Evolutionary conservation across 2,329 filamentous ascomycete species (phyloP).

Genomic region (Botrytis cinerea): DNA sequence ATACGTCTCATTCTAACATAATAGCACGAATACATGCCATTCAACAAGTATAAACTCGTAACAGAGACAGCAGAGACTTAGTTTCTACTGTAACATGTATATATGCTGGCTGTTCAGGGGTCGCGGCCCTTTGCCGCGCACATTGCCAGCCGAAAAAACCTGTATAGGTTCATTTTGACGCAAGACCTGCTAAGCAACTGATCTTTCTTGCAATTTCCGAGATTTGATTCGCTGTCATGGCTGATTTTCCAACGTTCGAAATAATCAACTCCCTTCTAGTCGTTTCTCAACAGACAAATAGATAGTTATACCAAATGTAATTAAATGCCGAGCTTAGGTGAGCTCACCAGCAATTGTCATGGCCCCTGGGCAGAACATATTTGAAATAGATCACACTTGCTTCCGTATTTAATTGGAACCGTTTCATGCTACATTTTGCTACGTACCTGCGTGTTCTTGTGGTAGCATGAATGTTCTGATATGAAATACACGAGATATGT

Average conservation of each 20-base stretch:
- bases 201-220: neutral
- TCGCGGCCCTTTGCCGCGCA: neutral
- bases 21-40: neutral
- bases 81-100: neutral
- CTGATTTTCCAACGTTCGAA: neutral
- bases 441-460: neutral
- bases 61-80: neutral
- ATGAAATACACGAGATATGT: neutral
- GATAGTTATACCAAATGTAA: neutral
- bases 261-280: neutral
- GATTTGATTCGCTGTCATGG: neutral
- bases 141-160: neutral
- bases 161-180: neutral
- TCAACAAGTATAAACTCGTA: neutral
- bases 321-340: neutral
- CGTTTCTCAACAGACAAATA: neutral
- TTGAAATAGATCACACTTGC: neutral
- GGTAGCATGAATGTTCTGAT: neutral
- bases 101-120: neutral
- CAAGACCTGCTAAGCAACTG: neutral
- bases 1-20: neutral
- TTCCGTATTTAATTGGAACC: neutral
- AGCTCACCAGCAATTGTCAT: neutral
- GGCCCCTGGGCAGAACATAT: neutral
- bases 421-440: neutral